Conservation (phyloP, 225 moss, liverwort and hornwort genomes). For the Polytrichum commune region DNA sequence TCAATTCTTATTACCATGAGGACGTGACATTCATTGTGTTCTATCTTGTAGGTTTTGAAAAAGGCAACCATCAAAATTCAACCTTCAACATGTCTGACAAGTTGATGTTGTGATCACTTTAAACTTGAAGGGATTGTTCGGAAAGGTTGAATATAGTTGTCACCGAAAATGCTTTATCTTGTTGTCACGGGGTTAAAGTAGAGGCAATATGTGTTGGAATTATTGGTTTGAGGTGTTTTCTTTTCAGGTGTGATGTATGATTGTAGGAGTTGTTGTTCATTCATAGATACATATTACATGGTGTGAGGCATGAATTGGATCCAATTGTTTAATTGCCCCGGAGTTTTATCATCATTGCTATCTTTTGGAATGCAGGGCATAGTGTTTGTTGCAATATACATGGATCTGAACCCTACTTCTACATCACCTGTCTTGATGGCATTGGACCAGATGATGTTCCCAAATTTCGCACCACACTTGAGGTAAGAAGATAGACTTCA, state of each 20-base stretch:
- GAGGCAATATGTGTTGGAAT: too few species aligned
- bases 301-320: background rate
- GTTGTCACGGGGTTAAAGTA: too few species aligned
- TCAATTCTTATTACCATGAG: too few species aligned
- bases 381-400: conserved; percentile 99
- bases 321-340: background rate
- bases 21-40: background rate
- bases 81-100: conserved; percentile 35
- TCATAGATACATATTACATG: conserved; percentile 3
- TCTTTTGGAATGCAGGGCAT: conserved; percentile 51
- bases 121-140: too few species aligned
- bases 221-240: too few species aligned
- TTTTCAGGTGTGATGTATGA: too few species aligned
- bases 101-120: too few species aligned
- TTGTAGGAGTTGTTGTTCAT: too few species aligned
- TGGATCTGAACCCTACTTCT: conserved; percentile 96
- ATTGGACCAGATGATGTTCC: conserved; percentile 80
- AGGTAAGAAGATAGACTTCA: conserved; percentile 41
- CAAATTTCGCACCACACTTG: conserved; percentile 72
- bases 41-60: conserved; percentile 40
- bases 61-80: conserved; percentile 78
- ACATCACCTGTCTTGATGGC: conserved; percentile 81
- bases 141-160: too few species aligned
- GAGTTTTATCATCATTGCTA: background rate
- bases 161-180: too few species aligned